Conservation (phyloP, 2,329 filamentous ascomycete species). For the Bipolaris oryzae region DNA sequence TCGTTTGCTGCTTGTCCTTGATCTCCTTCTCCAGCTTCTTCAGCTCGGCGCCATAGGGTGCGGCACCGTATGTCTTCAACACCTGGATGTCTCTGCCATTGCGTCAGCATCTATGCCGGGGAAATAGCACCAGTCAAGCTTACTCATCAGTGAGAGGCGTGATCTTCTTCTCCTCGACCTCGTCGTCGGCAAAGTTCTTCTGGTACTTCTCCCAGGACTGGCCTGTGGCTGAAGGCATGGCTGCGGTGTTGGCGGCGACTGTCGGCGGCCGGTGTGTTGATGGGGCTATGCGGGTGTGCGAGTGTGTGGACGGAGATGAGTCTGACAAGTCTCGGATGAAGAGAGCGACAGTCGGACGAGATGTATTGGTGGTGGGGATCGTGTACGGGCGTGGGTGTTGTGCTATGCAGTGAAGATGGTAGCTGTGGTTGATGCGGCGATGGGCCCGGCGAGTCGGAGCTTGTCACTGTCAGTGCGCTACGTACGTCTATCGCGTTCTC, state of each 20-base stretch:
- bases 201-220: slow-evolving; percentile 98
- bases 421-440: slow-evolving; percentile 32
- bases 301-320: background rate
- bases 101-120: slow-evolving; percentile 36
- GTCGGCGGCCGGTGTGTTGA: slow-evolving; percentile 7
- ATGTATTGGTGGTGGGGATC: background rate
- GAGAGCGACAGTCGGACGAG: slow-evolving; percentile 3
- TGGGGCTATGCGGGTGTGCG: slow-evolving; percentile 3
- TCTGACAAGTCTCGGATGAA: background rate
- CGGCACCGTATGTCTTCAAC: slow-evolving; percentile 97
- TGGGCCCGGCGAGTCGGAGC: slow-evolving; percentile 26
- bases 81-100: slow-evolving; percentile 90
- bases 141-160: slow-evolving; percentile 96
- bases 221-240: slow-evolving; percentile 92
- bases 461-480: slow-evolving; percentile 15
- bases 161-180: slow-evolving; percentile 99
- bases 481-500: slow-evolving; percentile 28
- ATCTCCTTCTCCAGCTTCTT: slow-evolving; percentile 99
- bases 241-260: slow-evolving; percentile 38
- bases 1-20: slow-evolving; percentile 97
- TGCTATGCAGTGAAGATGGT: slow-evolving; percentile 24
- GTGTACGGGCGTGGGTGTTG: slow-evolving; percentile 20
- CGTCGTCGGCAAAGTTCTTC: slow-evolving; percentile 96
- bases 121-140: slow-evolving; percentile 36
- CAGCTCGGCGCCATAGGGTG: slow-evolving; percentile 88